Base-by-base conservation (phyloP, 768 basidiomycete genomes). In the Lentinula boryana region DNA sequence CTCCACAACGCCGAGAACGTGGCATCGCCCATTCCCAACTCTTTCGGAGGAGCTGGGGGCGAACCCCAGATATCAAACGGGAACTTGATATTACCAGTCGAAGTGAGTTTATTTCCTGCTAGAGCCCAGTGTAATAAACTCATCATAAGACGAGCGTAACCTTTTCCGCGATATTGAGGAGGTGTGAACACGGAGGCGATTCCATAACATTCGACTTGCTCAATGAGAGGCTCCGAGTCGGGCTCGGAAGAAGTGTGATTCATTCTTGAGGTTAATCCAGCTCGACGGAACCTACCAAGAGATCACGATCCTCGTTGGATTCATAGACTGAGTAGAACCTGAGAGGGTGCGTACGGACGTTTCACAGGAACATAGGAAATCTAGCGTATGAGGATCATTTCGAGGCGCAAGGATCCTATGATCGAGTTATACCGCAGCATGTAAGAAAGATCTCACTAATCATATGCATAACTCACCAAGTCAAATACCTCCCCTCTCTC, bases 111-210 rank as follows among this genome's bases (percentile, higher is more conserved):
- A 32, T 61, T 62, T 12, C 74, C 72, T 5, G 79, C 80, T 40
- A 81, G 69, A 12, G 82, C 76, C 78, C 79, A 82, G 65, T 88
- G 86, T 38, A 88, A 59, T 23, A 88, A 76, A 13, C 78, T 74
- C 85, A 87, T 85, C 85, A 87, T 85, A 62, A 84, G 82, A 9
- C 69, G 67, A 9, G 81, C 85, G 62, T 85, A 87, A 18, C 87
- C 85, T 56, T 79, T 79, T 10, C 77, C 71, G 58, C 84, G 78
- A 18, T 84, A 74, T 33, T 65, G 60, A 0, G 74, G 67, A 16
- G 82, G 81, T 5, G 84, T 86, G 68, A 78, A 88, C 8, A 87
- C 84, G 3, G 77, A 77, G 0, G 84, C 84, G 44, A 88, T 70
- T 1, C 71, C 82, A 62, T 86, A 86, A 43, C 80, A 78, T 7